phyloP scores from a whole-genome alignment of 441 rosid species.

The Pelargonium fulgidum region DNA sequence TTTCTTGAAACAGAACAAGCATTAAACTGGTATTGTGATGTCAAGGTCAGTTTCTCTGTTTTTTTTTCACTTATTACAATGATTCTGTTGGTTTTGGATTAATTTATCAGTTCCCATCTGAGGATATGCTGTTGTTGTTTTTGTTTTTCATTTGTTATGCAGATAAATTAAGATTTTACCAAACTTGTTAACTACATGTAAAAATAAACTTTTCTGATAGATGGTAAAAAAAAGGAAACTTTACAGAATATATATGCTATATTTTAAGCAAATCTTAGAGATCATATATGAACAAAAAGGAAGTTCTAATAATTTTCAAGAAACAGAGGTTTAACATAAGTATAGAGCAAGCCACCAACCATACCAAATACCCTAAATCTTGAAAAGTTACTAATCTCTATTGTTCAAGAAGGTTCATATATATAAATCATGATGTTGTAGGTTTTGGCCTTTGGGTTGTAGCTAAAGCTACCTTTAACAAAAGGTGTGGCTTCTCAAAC shows the following conservation, averaged over 20 bases:
- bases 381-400: neutral
- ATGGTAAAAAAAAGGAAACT: slow-evolving; percentile 16
- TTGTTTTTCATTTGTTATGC: neutral
- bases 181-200: slow-evolving; percentile 6
- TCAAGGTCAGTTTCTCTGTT: neutral
- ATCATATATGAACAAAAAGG: slow-evolving; percentile 30
- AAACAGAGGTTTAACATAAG: neutral
- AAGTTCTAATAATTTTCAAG: slow-evolving; percentile 13
- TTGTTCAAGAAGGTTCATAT: neutral
- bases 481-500: neutral
- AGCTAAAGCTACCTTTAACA: slow-evolving; percentile 2
- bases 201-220: slow-evolving; percentile 6
- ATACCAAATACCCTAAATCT: no score
- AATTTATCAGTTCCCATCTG: no score
- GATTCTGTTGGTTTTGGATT: no score
- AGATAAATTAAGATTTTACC: slow-evolving; percentile 18
- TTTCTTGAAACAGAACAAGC: neutral
- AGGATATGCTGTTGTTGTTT: neutral
- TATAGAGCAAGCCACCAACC: no score
- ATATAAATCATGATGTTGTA: neutral
- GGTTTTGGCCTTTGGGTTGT: no score
- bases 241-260: slow-evolving; percentile 21
- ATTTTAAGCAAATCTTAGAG: slow-evolving; percentile 26
- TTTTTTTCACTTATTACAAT: neutral
- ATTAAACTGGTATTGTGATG: neutral